Evolutionary conservation across 225 moss, liverwort and hornwort species (phyloP), one percentile per base, ranked within the genome.

Genomic region (Marchantia polymorpha): DNA sequence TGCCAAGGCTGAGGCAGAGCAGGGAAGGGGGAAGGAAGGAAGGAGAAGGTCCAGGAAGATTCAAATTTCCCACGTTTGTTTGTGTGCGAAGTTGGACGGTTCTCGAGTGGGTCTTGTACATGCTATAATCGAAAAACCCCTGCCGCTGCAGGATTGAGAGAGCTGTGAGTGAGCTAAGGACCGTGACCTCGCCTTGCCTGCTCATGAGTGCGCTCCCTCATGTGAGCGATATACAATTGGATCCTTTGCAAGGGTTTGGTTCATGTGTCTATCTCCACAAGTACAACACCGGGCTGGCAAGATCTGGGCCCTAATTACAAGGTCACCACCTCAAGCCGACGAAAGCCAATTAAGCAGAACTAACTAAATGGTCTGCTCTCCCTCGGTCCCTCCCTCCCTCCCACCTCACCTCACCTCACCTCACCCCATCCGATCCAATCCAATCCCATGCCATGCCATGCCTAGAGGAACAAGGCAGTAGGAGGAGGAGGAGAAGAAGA

Each of bases 161-260:
- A 17, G 61, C 23, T 61, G 61, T 61, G 61, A 61, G 61, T 67
- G 67, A 67, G 12, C 67, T 30, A 67, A 67, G 67, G 67, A 26
- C 67, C 67, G 64, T 31, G 29, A 67, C 31, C 30, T 67, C 17
- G 67, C 30, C 67, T 67, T 67, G 29, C 67, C 67, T 67, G 12
- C 67, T 67, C 67, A 67, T 67, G 67, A 67, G 67, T 67, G 67
- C 29, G 10, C 61, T 61, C 61, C 22, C 61, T 61, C 61, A 61
- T 61, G 61, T 61, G 67, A 67, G 67, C 31, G 14, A 67, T 67
- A 13, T 29, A 13, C 14, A 31, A 29, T 67, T 66, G 66, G 66
- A 30, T 66, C 26, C n/a, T 66, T 67, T 15, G 14, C 23, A 67
- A 67, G 67, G 39, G 67, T 67, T 67, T 67, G 67, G 31, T 67